Conservation (phyloP, 495 filamentous ascomycete species). For the Trichoderma orchidacearum region DNA sequence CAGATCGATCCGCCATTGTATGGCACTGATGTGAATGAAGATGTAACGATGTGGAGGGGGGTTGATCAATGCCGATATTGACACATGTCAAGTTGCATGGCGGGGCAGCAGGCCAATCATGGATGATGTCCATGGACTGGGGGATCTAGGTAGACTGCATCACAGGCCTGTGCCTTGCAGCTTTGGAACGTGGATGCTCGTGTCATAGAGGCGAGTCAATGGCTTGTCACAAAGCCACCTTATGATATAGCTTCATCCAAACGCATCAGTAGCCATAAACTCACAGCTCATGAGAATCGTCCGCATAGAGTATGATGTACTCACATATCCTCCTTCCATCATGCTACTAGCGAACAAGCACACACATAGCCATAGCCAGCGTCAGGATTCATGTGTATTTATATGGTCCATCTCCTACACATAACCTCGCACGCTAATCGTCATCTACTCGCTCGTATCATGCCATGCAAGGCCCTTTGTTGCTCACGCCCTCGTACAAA, state of each 20-base stretch:
- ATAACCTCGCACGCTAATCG: not conserved
- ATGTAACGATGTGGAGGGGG: not conserved
- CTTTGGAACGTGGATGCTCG: too few relatives aligned
- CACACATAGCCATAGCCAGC: too few relatives aligned
- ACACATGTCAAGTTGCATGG: not conserved
- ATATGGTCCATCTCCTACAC: not conserved
- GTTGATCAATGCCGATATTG: not conserved
- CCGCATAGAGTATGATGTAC: too few relatives aligned
- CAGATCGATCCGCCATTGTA: not conserved
- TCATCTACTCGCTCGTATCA: not conserved
- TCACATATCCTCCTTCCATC: too few relatives aligned
- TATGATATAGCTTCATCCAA: too few relatives aligned
- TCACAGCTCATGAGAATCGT: too few relatives aligned
- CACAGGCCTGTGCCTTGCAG: too few relatives aligned
- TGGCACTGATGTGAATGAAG: not conserved
- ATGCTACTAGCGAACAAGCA: too few relatives aligned
- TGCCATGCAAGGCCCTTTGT: not conserved
- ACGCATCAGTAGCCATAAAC: too few relatives aligned
- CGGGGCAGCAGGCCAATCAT: not conserved
- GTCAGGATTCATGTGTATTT: not conserved
- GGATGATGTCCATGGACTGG: not conserved
- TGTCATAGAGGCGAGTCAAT: too few relatives aligned
- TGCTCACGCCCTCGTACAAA: not conserved
- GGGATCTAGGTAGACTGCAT: too few relatives aligned
- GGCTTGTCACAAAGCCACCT: too few relatives aligned